Evolutionary conservation across 352 stramenopile genomes (phyloP).

Genomic region (Hyaloperonospora arabidopsidis): DNA sequence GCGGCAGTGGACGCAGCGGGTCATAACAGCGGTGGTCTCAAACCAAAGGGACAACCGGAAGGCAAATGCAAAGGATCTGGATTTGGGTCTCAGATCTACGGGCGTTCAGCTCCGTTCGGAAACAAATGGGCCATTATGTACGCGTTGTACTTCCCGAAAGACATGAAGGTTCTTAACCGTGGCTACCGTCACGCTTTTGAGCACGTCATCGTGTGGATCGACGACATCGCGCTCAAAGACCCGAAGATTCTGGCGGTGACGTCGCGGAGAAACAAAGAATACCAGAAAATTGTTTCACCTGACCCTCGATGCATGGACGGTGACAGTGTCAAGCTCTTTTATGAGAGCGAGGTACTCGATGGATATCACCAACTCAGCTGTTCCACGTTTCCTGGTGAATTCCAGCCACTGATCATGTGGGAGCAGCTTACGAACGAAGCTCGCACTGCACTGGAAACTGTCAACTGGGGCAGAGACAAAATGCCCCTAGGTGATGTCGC

Average conservation of each 20-base stretch:
- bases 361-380: conserved; percentile 5
- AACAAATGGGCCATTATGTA: conserved; percentile 15
- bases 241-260: conserved; percentile 12
- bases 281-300: conserved; percentile 8
- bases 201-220: conserved; percentile 18
- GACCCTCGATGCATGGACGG: conserved; percentile 5
- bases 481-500: conserved; percentile 13
- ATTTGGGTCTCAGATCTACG: conserved; percentile 18
- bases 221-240: conserved; percentile 10
- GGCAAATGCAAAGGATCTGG: conserved; percentile 9
- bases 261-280: conserved; percentile 1
- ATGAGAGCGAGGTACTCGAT: conserved; percentile 4
- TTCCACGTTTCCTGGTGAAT: conserved; percentile 7
- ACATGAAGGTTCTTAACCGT: background rate
- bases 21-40: conserved; percentile 5
- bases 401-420: conserved; percentile 18
- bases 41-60: conserved; percentile 5
- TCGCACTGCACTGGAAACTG: conserved; percentile 7
- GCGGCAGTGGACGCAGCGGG: conserved; percentile 11
- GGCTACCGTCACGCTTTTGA: conserved; percentile 21
- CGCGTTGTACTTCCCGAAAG: conserved; percentile 20
- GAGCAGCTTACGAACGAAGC: conserved; percentile 16
- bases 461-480: conserved; percentile 9
- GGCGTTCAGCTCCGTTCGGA: conserved; percentile 1
- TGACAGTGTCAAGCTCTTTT: conserved; percentile 10